Evolutionary conservation across 2,329 filamentous ascomycete genomes (phyloP).

Genomic region (Dactylonectria macrodidyma): DNA sequence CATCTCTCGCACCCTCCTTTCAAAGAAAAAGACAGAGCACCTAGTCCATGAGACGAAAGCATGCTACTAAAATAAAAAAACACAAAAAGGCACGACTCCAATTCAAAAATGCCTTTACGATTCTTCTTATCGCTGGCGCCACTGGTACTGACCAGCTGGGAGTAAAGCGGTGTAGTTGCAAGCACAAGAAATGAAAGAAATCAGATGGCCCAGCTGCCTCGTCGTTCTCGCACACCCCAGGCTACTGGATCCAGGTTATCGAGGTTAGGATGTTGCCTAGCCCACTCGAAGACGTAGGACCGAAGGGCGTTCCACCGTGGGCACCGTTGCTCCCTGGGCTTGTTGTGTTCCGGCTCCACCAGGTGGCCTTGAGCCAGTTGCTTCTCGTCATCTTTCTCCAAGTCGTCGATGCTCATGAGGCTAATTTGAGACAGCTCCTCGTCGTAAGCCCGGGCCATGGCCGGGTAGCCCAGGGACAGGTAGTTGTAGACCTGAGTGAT

Average conservation of each 20-base stretch:
- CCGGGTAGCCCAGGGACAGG: constrained; percentile 91
- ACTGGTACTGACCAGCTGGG: constrained; percentile 2
- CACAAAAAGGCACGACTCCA: constrained; percentile 5
- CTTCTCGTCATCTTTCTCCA: constrained; percentile 79
- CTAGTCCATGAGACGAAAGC: constrained; percentile 14
- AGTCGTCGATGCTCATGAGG: constrained; percentile 75
- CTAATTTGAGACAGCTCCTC: constrained; percentile 88
- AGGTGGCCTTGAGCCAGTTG: constrained; percentile 81
- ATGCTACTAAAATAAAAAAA: background rate
- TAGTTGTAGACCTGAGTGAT: constrained; percentile 99
- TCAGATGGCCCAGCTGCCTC: constrained; percentile 82
- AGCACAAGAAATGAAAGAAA: constrained; percentile 17
- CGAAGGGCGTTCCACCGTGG: constrained; percentile 88
- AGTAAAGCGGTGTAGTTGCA: background rate
- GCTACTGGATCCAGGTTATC: constrained; percentile 70
- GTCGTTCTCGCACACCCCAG: constrained; percentile 78
- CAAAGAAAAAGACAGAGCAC: constrained; percentile 12
- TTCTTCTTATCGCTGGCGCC: background rate
- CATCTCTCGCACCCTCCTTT: constrained; percentile 8
- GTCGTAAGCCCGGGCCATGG: constrained; percentile 86
- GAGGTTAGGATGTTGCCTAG: constrained; percentile 85
- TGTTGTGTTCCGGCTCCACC: constrained; percentile 64
- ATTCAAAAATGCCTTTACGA: constrained; percentile 12
- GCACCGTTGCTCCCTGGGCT: constrained; percentile 67
- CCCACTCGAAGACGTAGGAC: constrained; percentile 91